Evolutionary conservation across 192 early-diverging fungal species (phyloP), one percentile per base, ranked within the genome.

Genomic region (Umbelopsis isabellina): DNA sequence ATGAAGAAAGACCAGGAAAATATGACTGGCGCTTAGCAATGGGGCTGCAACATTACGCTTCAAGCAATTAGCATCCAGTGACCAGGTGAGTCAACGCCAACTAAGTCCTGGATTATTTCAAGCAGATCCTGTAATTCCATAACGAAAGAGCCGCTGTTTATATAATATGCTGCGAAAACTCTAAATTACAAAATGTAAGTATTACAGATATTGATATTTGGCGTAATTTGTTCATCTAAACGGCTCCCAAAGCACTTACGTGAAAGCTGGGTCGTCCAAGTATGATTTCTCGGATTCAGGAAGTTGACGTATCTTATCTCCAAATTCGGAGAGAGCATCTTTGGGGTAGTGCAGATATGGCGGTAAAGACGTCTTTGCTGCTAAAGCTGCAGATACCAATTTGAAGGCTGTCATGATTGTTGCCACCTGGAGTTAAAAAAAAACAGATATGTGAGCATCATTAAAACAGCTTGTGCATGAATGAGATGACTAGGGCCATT

Each of bases 361-460:
- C 12, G 75, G 75, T 22, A 77, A 49, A 21, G 75, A 51, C 20
- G 66, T 51, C 37, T 77, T 77, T n/a, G 75, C 52, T 25, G 75
- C 65, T 23, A 77, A 66, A 6, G 75, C 65, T 18, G 71, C 50
- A 8, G 75, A 72, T 16, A 72, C 52, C 21, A 77, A 49, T 18
- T 77, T 77, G 33, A 77, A 50, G 4, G 51, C 72, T 11, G 75
- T 68, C 25, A 77, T 68, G 6, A 77, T 50, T 6, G 71, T n/a
- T 2, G 75, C 55, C 20, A 77, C 55, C 72, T 74, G 49, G 15
- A 22, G 0, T 18, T 27, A 49, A 25, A 51, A 30, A 18, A 7
- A 25, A 51, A 30, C 6, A 7, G 18, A 13, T 1, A 25, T 47
- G 21, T 33, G 35, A 41, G 46, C 0, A 44, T 53, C 0, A 9